Percentiles rank a stretch among this genome's conserved stretches.
phyloP scores from a whole-genome alignment of 441 rosid genomes.

The Sinapis alba region DNA sequence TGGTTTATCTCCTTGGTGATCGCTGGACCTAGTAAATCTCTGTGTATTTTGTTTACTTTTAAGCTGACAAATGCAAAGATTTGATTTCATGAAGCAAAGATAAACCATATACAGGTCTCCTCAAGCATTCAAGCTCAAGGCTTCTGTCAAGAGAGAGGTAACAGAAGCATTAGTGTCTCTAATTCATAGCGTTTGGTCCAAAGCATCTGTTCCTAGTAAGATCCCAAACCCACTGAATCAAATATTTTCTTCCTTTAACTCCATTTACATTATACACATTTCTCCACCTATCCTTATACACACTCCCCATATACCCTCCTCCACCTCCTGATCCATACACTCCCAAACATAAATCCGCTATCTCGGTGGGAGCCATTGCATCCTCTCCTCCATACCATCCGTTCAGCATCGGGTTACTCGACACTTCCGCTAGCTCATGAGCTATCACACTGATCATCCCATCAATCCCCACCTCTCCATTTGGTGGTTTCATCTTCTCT shows the following conservation, averaged over 20 bases:
- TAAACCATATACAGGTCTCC: conserved; percentile 13
- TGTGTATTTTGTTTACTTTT: conserved; percentile 1
- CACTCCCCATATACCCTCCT: conserved; percentile 85
- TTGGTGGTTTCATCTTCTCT: conserved; percentile 71
- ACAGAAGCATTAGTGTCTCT: conserved; percentile 21
- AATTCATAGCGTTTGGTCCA: conserved; percentile 94
- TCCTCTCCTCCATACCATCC: conserved; percentile 96
- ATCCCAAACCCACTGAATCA: conserved; percentile 98
- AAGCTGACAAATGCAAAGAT: conserved; percentile 8
- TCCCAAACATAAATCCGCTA: conserved; percentile 92
- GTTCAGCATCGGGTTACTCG: conserved; percentile 87
- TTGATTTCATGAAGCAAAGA: conserved; percentile 12
- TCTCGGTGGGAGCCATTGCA: conserved; percentile 82
- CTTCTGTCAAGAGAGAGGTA: not conserved
- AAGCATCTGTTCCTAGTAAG: conserved; percentile 70
- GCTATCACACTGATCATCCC: conserved; percentile 96
- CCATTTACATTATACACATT: conserved; percentile 91
- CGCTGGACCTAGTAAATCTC: no score
- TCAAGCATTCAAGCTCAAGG: conserved; percentile 1
- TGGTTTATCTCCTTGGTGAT: not conserved
- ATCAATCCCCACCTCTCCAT: conserved; percentile 79
- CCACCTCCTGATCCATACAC: conserved; percentile 97
- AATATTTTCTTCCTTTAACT: conserved; percentile 62
- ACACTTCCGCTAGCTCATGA: conserved; percentile 90
- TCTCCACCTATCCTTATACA: conserved; percentile 65